Evolutionary conservation across 2,329 filamentous ascomycete genomes (phyloP).

Genomic region (Aaosphaeria arxii): DNA sequence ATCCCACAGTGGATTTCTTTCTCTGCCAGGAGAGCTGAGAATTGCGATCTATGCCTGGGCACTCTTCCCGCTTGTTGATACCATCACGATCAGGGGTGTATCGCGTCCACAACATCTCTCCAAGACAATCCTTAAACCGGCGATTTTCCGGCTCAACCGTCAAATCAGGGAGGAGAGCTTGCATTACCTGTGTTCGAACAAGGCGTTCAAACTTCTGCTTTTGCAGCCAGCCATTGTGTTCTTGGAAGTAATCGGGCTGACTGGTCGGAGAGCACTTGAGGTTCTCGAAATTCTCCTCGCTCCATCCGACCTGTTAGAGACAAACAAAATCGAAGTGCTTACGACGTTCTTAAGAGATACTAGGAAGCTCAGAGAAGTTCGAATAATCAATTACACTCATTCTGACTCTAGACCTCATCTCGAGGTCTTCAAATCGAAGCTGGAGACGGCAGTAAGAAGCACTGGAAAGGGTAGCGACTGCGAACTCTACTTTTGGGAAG

Average conservation of each 20-base stretch:
- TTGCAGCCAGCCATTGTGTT: not conserved
- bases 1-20: too few species aligned
- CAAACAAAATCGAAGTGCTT: too few species aligned
- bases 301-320: too few species aligned
- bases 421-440: too few species aligned
- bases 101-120: slow-evolving; percentile 5
- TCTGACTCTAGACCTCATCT: too few species aligned
- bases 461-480: too few species aligned
- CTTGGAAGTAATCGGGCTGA: not conserved
- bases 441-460: too few species aligned
- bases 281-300: too few species aligned
- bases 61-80: not conserved
- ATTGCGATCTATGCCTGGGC: not conserved
- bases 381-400: too few species aligned
- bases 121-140: slow-evolving; percentile 5
- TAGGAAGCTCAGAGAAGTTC: too few species aligned
- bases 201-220: slow-evolving; percentile 6
- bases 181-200: slow-evolving; percentile 14
- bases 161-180: slow-evolving; percentile 19
- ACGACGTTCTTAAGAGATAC: too few species aligned
- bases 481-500: too few species aligned
- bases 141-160: slow-evolving; percentile 16
- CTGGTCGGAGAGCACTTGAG: not conserved
- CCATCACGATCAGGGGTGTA: not conserved
- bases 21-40: not conserved